Evolutionary conservation across 2,329 filamentous ascomycete genomes (phyloP).

Genomic region (Penicillium sp.): DNA sequence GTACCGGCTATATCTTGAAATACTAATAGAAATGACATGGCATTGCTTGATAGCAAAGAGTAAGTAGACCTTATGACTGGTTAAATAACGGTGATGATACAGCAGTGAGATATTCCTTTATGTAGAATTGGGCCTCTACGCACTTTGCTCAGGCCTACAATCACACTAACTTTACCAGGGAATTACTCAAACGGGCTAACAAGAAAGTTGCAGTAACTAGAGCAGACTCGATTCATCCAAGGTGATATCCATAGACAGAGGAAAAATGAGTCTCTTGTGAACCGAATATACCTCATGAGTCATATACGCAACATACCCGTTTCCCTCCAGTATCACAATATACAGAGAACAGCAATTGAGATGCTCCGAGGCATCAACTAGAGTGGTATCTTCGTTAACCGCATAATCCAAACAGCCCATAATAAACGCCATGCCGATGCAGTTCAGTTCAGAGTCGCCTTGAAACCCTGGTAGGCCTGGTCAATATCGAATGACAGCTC

Average conservation of each 20-base stretch:
- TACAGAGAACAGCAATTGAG: not conserved
- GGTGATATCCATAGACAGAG: no score
- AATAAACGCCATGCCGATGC: constrained; percentile 13
- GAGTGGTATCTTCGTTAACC: constrained; percentile 13
- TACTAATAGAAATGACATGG: no score
- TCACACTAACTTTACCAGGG: no score
- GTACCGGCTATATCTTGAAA: no score
- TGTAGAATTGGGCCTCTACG: no score
- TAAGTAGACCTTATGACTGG: no score
- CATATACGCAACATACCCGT: not conserved
- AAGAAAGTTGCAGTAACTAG: not conserved
- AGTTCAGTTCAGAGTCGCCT: constrained; percentile 62
- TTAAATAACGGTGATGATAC: no score
- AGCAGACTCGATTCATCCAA: not conserved
- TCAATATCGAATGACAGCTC: constrained; percentile 93
- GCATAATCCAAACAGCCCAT: constrained; percentile 6
- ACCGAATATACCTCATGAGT: not conserved
- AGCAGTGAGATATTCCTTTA: no score
- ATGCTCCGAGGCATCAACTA: not conserved
- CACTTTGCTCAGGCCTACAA: no score
- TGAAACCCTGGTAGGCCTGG: constrained; percentile 90
- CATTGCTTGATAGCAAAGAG: no score
- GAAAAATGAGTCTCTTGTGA: not conserved
- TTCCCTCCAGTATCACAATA: not conserved
- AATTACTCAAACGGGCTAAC: not conserved